A percentile compares a stretch with the other conserved stretches of the same genome.
phyloP scores from a whole-genome alignment of 352 stramenopile species.

The Hyaloperonospora brassicae region DNA sequence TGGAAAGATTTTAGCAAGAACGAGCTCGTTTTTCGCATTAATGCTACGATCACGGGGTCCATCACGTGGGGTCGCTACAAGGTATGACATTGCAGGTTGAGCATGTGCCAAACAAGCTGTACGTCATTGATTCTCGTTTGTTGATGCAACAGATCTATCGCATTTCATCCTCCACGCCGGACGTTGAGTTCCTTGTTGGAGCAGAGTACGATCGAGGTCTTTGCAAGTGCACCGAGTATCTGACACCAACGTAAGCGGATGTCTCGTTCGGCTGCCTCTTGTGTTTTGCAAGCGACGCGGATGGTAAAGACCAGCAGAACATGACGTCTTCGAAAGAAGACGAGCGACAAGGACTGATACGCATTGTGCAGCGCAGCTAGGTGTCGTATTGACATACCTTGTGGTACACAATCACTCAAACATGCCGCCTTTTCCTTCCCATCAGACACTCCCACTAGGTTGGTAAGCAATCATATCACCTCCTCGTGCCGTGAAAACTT shows the following conservation, averaged over 20 bases:
- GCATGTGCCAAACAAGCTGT: too few species aligned
- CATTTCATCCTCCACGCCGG: constrained; percentile 64
- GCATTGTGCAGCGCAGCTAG: too few species aligned
- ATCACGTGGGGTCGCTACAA: constrained; percentile 79
- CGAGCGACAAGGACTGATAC: too few species aligned
- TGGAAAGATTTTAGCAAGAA: constrained; percentile 69
- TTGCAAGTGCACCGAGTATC: constrained; percentile 76
- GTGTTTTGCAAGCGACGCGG: too few species aligned
- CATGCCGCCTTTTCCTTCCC: constrained; percentile 2
- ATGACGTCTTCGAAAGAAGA: too few species aligned
- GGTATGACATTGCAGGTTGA: constrained; percentile 40
- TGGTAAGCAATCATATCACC: constrained; percentile 59
- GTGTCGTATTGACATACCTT: too few species aligned
- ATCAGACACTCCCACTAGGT: constrained; percentile 55
- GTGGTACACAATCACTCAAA: too few species aligned
- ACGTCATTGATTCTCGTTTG: too few species aligned
- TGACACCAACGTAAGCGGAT: constrained; percentile 52
- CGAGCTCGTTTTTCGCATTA: constrained; percentile 73
- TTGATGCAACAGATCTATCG: constrained; percentile 79
- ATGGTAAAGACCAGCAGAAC: too few species aligned
- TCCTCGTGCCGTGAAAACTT: constrained; percentile 55
- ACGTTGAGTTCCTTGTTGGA: constrained; percentile 83
- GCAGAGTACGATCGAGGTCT: constrained; percentile 77
- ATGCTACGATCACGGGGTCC: constrained; percentile 66
- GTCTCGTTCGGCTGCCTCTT: too few species aligned